A percentile compares a stretch with the other conserved stretches of the same genome.
These are phyloP conservation scores for Sophora flavescens DNA, from an alignment of 306 rosid species.

Conservation along the genomic window DNA sequence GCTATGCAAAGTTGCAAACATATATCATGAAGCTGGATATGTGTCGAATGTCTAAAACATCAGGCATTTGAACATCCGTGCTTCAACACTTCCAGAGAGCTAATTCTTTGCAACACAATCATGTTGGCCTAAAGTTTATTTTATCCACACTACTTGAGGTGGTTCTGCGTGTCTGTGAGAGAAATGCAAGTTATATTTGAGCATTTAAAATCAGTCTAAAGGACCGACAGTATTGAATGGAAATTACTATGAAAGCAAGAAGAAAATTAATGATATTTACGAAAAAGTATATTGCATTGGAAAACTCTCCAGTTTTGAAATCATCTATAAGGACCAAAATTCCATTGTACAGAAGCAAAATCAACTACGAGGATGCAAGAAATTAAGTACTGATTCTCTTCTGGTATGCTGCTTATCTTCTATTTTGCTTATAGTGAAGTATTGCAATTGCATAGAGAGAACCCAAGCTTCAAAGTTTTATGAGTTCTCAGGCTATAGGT, in stretches of 20 bases:
- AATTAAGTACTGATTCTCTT: background rate
- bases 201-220: background rate
- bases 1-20: background rate
- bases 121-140: background rate
- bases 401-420: background rate
- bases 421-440: background rate
- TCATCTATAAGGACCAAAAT: background rate
- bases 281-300: constrained; percentile 2
- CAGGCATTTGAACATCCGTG: background rate
- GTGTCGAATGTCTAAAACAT: constrained; percentile 30
- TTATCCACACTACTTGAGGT: constrained; percentile 17
- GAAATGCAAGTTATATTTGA: constrained; percentile 14
- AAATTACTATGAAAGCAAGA: constrained; percentile 11
- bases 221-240: background rate
- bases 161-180: background rate
- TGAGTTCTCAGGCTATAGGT: background rate
- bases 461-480: background rate
- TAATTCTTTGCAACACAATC: constrained; percentile 7
- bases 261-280: constrained; percentile 14
- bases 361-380: background rate
- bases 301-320: constrained; percentile 5
- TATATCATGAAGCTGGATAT: constrained; percentile 18
- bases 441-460: no score
- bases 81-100: constrained; percentile 16
- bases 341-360: background rate